Conservation (phyloP, 768 basidiomycete genomes). For the Boletus tylopilopsis region DNA sequence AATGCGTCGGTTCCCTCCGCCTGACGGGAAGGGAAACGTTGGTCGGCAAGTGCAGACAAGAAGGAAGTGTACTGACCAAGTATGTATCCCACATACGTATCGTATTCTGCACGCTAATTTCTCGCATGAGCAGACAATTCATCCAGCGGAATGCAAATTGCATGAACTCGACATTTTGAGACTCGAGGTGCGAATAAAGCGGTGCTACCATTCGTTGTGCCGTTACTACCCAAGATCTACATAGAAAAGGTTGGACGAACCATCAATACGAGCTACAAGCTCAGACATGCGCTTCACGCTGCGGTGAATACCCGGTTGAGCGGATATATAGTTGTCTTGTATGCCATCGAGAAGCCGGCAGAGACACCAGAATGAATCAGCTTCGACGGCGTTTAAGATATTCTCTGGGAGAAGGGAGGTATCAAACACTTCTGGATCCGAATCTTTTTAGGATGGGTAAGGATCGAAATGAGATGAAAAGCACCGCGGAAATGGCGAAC, state of each 20-base stretch:
- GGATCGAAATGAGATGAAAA: neutral
- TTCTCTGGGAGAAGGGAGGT: constrained; percentile 65
- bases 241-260: constrained; percentile 38
- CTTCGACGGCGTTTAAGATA: constrained; percentile 84
- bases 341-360: constrained; percentile 94
- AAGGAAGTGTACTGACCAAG: constrained; percentile 53
- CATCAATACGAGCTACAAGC: constrained; percentile 86
- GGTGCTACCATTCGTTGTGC: constrained; percentile 50
- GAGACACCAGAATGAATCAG: constrained; percentile 98
- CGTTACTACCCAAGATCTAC: no score
- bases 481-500: constrained; percentile 16
- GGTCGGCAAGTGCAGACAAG: neutral
- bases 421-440: constrained; percentile 88
- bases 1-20: constrained; percentile 97
- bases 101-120: constrained; percentile 94
- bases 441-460: constrained; percentile 49
- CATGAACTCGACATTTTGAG: constrained; percentile 97
- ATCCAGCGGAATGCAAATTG: constrained; percentile 99
- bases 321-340: constrained; percentile 96
- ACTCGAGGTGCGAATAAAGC: constrained; percentile 79
- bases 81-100: constrained; percentile 99
- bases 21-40: constrained; percentile 39
- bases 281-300: constrained; percentile 94
- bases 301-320: constrained; percentile 94
- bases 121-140: constrained; percentile 98